Evolutionary conservation across 2,329 filamentous ascomycete genomes (phyloP), one percentile per base, ranked within the genome.

Genomic region (Colletotrichum sojae): DNA sequence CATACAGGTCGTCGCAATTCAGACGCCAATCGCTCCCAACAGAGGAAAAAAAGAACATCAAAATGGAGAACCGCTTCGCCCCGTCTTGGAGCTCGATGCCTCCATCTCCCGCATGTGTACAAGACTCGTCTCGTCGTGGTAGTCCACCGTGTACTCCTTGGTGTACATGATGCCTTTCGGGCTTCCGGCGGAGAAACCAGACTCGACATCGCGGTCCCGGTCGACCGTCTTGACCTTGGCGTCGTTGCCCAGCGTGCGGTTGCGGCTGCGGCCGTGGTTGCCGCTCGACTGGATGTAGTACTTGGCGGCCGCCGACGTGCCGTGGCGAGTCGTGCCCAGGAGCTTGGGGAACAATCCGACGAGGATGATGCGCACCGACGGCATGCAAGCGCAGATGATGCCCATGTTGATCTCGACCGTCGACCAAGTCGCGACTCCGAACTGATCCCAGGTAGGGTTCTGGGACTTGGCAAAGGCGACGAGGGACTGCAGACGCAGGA

Each of bases 301-400:
- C 40, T 61, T 64, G 16, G 59, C 64, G 13, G 63, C 62, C 2
- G 63, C 45, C 16, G 68, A 61, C 4, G 51, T 69, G 22, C 67
- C 60, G 46, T 2, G 78, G 74, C 16, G 78, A 75, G 12, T 77
- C 76, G 55, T 8, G 45, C 66, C 66, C 40, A 76, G 68, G 0
- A 80, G 15, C 64, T 73, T 75, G 48, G 83, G 84, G 71, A 84
- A 80, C 39, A 83, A 72, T 0, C 77, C 73, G 12, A 80, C 76
- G 2, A 83, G 74, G 0, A 82, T 70, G 5, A 80, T 73, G 9
- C 79, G 75, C 2, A 83, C 62, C 0, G 79, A 75, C 0, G 81
- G 81, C 75, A 83, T 73, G 53, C 80, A 83, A 9, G 77, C 79
- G 66, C 81, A 69, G 9, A 83, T 78, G 13, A 82, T 76, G 46